phyloP scores from a whole-genome alignment of 2,329 filamentous ascomycete species.

The Aspergillus sp. region DNA sequence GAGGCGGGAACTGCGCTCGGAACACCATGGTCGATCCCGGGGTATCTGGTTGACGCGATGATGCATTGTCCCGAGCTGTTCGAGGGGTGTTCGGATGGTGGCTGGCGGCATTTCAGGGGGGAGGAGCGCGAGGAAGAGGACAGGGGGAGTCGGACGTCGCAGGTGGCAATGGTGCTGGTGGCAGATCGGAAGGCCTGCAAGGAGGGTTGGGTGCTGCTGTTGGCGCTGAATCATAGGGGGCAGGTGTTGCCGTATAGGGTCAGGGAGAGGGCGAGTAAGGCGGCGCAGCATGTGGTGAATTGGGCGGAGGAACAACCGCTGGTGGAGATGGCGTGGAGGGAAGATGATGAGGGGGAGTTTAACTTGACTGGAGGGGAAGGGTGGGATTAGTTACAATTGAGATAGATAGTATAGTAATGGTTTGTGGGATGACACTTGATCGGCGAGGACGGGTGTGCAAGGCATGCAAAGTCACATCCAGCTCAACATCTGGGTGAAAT shows the following conservation, averaged over 20 bases:
- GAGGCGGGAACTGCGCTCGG: not conserved
- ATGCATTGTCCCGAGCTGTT: conserved; percentile 1
- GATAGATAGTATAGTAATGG: too few species aligned
- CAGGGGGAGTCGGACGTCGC: not conserved
- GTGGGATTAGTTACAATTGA: too few species aligned
- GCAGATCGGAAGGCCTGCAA: conserved; percentile 1
- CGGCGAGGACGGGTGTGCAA: too few species aligned
- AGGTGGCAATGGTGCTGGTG: not conserved
- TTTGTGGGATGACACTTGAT: too few species aligned
- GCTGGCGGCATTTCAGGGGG: not conserved
- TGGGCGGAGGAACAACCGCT: not conserved
- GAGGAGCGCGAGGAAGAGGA: not conserved
- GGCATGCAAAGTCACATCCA: too few species aligned
- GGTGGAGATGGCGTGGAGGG: not conserved
- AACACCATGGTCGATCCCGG: not conserved
- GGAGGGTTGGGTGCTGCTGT: not conserved
- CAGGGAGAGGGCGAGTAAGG: not conserved
- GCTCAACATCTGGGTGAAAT: too few species aligned
- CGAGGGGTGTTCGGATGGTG: not conserved
- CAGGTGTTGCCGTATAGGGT: not conserved
- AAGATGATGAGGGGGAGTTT: too few species aligned
- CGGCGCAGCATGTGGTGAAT: not conserved
- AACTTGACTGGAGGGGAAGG: too few species aligned
- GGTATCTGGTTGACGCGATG: not conserved
- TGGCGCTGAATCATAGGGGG: not conserved